Conservation (phyloP, 2,329 filamentous ascomycete species). For the Fusarium sterilihyphosum region DNA sequence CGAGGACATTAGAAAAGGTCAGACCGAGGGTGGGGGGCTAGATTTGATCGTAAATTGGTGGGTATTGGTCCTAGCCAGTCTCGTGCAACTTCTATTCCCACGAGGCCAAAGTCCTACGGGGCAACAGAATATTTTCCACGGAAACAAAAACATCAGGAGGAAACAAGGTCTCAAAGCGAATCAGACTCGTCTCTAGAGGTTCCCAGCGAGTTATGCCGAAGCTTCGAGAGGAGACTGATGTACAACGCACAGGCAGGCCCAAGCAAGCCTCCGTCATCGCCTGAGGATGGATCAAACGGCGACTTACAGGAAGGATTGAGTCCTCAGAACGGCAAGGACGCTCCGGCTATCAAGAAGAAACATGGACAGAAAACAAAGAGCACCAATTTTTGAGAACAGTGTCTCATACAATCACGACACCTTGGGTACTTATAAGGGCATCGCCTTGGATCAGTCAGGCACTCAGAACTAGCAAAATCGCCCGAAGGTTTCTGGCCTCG, state of each 20-base stretch:
- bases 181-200: not conserved
- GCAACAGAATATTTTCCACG: not conserved
- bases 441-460: constrained; percentile 24
- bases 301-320: not conserved
- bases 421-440: constrained; percentile 20
- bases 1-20: not conserved
- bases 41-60: not conserved
- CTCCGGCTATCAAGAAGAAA: not conserved
- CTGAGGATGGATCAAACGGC: not conserved
- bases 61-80: not conserved
- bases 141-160: not conserved
- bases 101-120: not conserved
- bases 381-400: not conserved
- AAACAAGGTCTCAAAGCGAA: not conserved
- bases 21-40: not conserved
- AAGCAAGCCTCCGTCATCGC: not conserved
- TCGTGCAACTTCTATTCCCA: not conserved
- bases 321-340: not conserved
- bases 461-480: constrained; percentile 13
- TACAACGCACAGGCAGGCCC: not conserved
- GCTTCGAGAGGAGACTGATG: not conserved
- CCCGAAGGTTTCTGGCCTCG: not conserved
- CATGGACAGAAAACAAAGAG: not conserved
- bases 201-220: not conserved
- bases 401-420: constrained; percentile 5